phyloP scores from a whole-genome alignment of 73 alveolate species.

The Halteria grandinella region DNA sequence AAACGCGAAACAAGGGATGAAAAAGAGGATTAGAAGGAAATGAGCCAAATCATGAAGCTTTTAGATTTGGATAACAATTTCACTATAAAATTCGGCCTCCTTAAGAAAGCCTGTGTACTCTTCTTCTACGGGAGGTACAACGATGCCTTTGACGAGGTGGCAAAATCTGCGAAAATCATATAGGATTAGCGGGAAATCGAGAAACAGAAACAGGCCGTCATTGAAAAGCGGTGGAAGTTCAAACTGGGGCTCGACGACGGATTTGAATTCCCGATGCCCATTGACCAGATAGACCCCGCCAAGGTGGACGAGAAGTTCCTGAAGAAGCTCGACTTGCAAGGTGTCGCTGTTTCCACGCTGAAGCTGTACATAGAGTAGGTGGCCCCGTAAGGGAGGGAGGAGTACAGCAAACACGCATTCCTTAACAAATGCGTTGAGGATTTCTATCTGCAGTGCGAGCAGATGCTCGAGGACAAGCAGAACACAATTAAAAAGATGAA shows the following conservation, averaged over 20 bases:
- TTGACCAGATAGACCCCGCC: conserved; percentile 26
- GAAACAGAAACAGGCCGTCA: not conserved
- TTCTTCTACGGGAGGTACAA: conserved; percentile 59
- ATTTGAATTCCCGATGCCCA: conserved; percentile 46
- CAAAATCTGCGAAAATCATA: conserved; percentile 56
- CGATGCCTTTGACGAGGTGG: conserved; percentile 57
- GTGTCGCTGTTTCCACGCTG: conserved; percentile 16
- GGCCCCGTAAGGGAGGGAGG: conserved; percentile 46
- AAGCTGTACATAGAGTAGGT: conserved; percentile 60
- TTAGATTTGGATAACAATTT: conserved; percentile 51
- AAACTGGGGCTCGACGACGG: conserved; percentile 59
- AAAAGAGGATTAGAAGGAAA: conserved; percentile 18
- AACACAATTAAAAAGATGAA: conserved; percentile 75
- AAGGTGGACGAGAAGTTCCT: conserved; percentile 61
- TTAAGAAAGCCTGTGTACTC: conserved; percentile 65
- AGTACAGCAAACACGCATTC: conserved; percentile 66
- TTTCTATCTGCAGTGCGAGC: conserved; percentile 62
- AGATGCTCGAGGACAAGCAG: conserved; percentile 55
- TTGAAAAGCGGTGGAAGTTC: conserved; percentile 65
- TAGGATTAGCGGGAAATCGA: conserved; percentile 43
- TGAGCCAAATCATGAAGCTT: conserved; percentile 4
- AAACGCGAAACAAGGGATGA: conserved; percentile 17
- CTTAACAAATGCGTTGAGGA: conserved; percentile 62
- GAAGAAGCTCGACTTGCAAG: conserved; percentile 43
- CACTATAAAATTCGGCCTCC: conserved; percentile 63